A percentile compares a stretch with the other conserved stretches of the same genome.
These are phyloP conservation scores for Tylopilus plumbeoviolaceoides DNA, from an alignment of 768 basidiomycete species.

Conservation along the genomic window DNA sequence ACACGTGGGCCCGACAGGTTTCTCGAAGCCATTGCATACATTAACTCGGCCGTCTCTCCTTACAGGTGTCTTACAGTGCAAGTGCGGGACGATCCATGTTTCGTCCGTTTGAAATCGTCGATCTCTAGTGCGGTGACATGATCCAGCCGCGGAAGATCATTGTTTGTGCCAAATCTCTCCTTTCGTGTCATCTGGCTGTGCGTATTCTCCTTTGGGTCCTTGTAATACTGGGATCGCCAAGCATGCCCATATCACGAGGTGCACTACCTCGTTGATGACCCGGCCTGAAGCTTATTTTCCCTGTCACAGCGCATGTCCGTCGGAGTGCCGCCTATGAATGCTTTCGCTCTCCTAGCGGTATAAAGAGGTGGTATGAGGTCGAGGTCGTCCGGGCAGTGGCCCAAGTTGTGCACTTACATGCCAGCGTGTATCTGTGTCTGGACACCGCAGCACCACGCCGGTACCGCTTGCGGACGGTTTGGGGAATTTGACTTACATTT, in stretches of 20 bases:
- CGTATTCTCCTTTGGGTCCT: constrained; percentile 20
- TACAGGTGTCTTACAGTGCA: constrained; percentile 1
- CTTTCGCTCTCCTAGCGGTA: neutral
- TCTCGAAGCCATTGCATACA: neutral
- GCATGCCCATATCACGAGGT: constrained; percentile 19
- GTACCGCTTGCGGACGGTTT: constrained; percentile 19
- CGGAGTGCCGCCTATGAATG: neutral
- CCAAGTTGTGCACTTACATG: neutral
- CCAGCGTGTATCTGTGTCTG: constrained; percentile 1
- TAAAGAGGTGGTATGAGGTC: neutral
- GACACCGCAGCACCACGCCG: constrained; percentile 14
- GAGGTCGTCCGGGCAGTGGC: constrained; percentile 4
- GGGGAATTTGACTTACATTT: constrained; percentile 17
- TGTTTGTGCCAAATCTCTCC: neutral
- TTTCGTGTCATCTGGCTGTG: constrained; percentile 22
- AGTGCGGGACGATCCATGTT: constrained; percentile 6
- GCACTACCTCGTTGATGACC: constrained; percentile 8
- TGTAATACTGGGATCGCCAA: neutral
- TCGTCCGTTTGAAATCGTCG: constrained; percentile 18
- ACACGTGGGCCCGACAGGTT: constrained; percentile 11
- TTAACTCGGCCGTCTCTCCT: constrained; percentile 1
- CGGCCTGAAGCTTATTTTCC: neutral
- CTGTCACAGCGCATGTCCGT: neutral
- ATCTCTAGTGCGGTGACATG: constrained; percentile 14
- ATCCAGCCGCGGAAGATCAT: constrained; percentile 1